Percentiles rank a stretch among this genome's conserved stretches.
These are phyloP conservation scores for Penicillium sp. DNA, from an alignment of 2,329 filamentous ascomycete genomes.

Conservation along the genomic window DNA sequence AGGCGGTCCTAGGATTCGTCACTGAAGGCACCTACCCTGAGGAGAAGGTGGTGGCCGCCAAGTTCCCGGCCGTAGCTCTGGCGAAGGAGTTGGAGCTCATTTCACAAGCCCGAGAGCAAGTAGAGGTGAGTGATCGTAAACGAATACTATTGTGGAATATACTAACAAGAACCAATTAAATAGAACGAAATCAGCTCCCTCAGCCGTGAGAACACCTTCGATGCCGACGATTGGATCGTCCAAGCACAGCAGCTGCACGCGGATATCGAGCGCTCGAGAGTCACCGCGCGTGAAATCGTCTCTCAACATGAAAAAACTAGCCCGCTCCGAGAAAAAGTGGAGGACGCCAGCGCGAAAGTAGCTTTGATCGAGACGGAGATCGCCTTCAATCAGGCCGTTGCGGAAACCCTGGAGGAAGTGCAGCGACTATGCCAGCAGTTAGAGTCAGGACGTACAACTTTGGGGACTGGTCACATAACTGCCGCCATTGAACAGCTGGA, in stretches of 20 bases:
- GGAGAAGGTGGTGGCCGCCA: constrained; percentile 55
- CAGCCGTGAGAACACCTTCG: constrained; percentile 73
- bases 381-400: constrained; percentile 57
- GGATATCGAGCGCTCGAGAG: constrained; percentile 79
- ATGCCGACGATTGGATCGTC: constrained; percentile 81
- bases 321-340: constrained; percentile 62
- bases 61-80: constrained; percentile 51
- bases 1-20: constrained; percentile 66
- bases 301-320: constrained; percentile 71
- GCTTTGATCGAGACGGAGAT: constrained; percentile 59
- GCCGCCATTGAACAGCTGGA: constrained; percentile 51
- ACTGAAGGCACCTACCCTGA: constrained; percentile 57
- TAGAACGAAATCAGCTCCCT: constrained; percentile 72
- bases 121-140: constrained; percentile 46
- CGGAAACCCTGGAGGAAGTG: constrained; percentile 52
- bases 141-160: not conserved
- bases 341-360: constrained; percentile 59
- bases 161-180: constrained; percentile 10
- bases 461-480: constrained; percentile 46
- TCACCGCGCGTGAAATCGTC: constrained; percentile 77
- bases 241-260: constrained; percentile 82
- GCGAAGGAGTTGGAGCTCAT: constrained; percentile 53
- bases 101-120: constrained; percentile 51
- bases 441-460: constrained; percentile 47
- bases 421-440: constrained; percentile 52